Conservation (phyloP, 306 rosid species). For the Cucumis cinereus region DNA sequence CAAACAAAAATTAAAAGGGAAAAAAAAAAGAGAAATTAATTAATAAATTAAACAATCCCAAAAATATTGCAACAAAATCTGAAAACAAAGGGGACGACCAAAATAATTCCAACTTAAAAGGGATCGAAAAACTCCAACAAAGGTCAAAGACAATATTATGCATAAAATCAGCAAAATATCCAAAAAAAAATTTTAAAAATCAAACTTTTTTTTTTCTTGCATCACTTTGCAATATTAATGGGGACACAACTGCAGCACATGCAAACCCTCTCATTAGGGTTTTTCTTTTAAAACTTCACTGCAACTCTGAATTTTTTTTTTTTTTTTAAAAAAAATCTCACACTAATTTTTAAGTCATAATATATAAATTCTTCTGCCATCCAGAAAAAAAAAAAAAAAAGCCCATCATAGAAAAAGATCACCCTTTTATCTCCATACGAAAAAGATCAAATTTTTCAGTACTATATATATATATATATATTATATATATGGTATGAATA, state of each 20-base stretch:
- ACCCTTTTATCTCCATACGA: constrained; percentile 6
- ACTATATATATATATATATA: neutral
- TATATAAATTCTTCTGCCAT: neutral
- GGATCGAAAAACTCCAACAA: neutral
- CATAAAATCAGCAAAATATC: neutral
- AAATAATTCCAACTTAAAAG: neutral
- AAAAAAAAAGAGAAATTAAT: neutral
- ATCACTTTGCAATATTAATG: neutral
- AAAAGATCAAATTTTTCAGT: constrained; percentile 17
- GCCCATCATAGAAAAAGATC: neutral
- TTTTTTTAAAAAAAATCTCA: too few relatives aligned
- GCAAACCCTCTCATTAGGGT: constrained; percentile 5
- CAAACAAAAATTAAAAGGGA: neutral
- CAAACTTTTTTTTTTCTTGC: neutral
- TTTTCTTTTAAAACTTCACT: neutral
- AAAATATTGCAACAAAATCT: neutral
- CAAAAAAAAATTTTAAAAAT: too few relatives aligned
- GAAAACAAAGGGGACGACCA: neutral
- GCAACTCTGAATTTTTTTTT: neutral
- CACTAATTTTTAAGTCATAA: neutral
- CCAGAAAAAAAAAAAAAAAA: neutral
- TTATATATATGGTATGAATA: neutral
- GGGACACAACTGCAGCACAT: neutral
- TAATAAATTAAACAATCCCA: neutral
- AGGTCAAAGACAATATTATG: constrained; percentile 3